Evolutionary conservation across 495 filamentous ascomycete genomes (phyloP).

Genomic region (Aspergillus baeticus): DNA sequence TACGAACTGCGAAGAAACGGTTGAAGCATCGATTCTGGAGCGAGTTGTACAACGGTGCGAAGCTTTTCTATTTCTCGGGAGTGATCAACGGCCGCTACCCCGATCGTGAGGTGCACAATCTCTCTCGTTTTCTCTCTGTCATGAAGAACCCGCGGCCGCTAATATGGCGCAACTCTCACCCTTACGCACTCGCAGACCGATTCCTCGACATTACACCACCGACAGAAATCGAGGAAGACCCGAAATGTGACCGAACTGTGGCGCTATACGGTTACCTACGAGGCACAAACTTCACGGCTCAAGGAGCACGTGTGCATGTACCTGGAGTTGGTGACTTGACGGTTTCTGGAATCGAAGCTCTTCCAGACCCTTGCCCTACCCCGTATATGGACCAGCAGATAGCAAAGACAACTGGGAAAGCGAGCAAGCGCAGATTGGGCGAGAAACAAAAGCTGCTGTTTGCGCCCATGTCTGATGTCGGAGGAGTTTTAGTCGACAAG

Average conservation of each 20-base stretch:
- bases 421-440: conserved; percentile 69
- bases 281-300: conserved; percentile 90
- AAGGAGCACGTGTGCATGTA: conserved; percentile 86
- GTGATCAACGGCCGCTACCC: conserved; percentile 96
- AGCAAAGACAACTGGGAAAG: conserved; percentile 78
- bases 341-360: conserved; percentile 75
- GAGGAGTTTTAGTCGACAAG: conserved; percentile 81
- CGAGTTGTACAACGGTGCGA: conserved; percentile 93
- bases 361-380: conserved; percentile 95
- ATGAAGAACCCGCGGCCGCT: conserved; percentile 98
- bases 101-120: conserved; percentile 92
- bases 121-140: conserved; percentile 90
- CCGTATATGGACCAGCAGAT: conserved; percentile 84
- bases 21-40: conserved; percentile 95
- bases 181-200: conserved; percentile 88
- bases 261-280: conserved; percentile 91
- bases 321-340: conserved; percentile 92
- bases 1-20: conserved; percentile 90
- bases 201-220: conserved; percentile 94
- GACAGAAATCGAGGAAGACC: conserved; percentile 79
- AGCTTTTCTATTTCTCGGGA: conserved; percentile 93
- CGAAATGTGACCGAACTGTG: conserved; percentile 85
- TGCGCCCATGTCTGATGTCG: conserved; percentile 97
- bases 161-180: conserved; percentile 95
- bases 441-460: conserved; percentile 96